Evolutionary conservation across 805 yeast species (phyloP), one percentile per base, ranked within the genome.

Genomic region (Hermanozyma aechmeae): DNA sequence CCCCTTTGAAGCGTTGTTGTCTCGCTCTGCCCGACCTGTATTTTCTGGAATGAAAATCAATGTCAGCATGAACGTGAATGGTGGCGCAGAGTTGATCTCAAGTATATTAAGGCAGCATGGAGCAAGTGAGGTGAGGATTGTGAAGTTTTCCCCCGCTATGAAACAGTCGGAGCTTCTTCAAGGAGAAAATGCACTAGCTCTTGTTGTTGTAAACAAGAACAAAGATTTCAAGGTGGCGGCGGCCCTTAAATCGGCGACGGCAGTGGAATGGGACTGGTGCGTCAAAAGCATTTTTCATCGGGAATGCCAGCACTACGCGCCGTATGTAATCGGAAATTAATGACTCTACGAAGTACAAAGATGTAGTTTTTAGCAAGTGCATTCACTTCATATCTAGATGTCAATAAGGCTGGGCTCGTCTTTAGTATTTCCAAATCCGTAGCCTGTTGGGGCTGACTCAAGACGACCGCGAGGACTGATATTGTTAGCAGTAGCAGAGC

Each of bases 401-500:
- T 64, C 71, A 43, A 64, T 65, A 50, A 65, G 61, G 39, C 68
- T 63, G 6, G 67, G 68, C 18, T 65, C 67, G 34, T 59, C 66
- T 38, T 77, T 53, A 13, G 61, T 84, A 43, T 86, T 87, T 27
- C 96, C 96, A 56, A 87, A 87, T 1, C 97, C 97, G 49, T 76
- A 86, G 3, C 97, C 97, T 2, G 97, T 87, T 47, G 81, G 78
- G 3, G 92, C 76, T 5, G 95, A 87, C 28, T 79, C 74, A 35
- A 85, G 49, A 23, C 40, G 69, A 26, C 13, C 22, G 9, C 4
- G 4, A 5, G 11, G 6, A 5, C 5, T 5, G 22, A n/a, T 13
- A n/a, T n/a, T 20, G 22, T 20, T 11, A 46, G 29, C 37, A 29
- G 34, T 42, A 50, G 49, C 40, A n/a, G n/a, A n/a, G 2, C 61